Percentiles rank a stretch among this genome's conserved stretches.
Evolutionary conservation across 2,329 filamentous ascomycete species (phyloP).

Genomic region (Botrytis fabae): DNA sequence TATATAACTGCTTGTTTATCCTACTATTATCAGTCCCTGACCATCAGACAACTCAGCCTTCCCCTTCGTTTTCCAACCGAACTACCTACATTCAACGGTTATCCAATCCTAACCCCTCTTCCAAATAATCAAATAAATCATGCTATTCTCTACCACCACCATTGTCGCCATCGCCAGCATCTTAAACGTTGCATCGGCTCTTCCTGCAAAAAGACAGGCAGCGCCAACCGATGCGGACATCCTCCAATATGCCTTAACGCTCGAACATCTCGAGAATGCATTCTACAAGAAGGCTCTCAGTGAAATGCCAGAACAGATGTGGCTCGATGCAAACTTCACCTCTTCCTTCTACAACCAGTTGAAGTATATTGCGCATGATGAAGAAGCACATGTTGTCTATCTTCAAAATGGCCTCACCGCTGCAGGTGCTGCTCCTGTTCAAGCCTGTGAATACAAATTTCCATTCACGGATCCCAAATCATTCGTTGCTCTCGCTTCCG

Average conservation of each 20-base stretch:
- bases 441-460: conserved; percentile 59
- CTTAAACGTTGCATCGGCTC: conserved; percentile 25
- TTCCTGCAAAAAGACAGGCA: conserved; percentile 33
- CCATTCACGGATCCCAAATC: conserved; percentile 48
- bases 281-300: conserved; percentile 64
- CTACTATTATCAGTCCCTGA: background rate
- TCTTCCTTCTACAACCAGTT: conserved; percentile 58
- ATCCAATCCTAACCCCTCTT: background rate
- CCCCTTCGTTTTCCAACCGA: background rate
- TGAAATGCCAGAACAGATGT: conserved; percentile 55
- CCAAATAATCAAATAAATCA: conserved; percentile 22
- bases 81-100: background rate
- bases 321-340: conserved; percentile 53
- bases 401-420: conserved; percentile 48
- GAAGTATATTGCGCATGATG: conserved; percentile 57
- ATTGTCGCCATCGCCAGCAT: conserved; percentile 26
- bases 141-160: conserved; percentile 35
- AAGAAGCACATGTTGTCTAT: conserved; percentile 58
- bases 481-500: conserved; percentile 55
- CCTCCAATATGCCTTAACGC: conserved; percentile 51
- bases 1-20: background rate
- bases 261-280: conserved; percentile 60
- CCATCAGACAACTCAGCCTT: background rate
- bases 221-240: conserved; percentile 39
- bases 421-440: conserved; percentile 54